Evolutionary conservation across 1,284 basidiomycete species (phyloP).

Genomic region (Microbotryum violaceum): DNA sequence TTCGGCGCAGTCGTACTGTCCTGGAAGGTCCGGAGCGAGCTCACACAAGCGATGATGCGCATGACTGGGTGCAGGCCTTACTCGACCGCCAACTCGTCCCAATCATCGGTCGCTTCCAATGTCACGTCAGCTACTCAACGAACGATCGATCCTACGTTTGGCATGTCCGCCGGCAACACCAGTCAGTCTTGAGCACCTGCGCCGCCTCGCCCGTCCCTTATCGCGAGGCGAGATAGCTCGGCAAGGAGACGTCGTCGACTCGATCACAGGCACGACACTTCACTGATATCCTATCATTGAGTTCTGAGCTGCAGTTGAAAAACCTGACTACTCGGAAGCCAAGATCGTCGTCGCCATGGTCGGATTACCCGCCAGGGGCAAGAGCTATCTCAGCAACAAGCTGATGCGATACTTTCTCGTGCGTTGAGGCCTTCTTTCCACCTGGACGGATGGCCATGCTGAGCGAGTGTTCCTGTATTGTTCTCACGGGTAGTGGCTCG

Average conservation of each 20-base stretch:
- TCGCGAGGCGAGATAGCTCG: not conserved
- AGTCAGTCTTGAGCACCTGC: slow-evolving; percentile 8
- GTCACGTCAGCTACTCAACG: slow-evolving; percentile 12
- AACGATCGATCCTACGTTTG: slow-evolving; percentile 19
- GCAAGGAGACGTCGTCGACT: not conserved
- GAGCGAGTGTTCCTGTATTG: not conserved
- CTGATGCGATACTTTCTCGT: slow-evolving; percentile 72
- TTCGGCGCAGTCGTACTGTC: not conserved
- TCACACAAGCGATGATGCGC: not conserved
- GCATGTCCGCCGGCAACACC: slow-evolving; percentile 27
- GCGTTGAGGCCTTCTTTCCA: slow-evolving; percentile 22
- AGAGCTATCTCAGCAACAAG: slow-evolving; percentile 77
- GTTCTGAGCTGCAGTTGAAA: slow-evolving; percentile 56
- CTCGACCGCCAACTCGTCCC: slow-evolving; percentile 30
- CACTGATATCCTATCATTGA: not conserved
- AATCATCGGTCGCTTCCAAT: slow-evolving; percentile 10
- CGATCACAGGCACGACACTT: not conserved
- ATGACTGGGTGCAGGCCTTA: slow-evolving; percentile 21
- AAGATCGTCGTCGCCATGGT: slow-evolving; percentile 99
- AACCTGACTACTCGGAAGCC: slow-evolving; percentile 94
- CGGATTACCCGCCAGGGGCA: slow-evolving; percentile 71
- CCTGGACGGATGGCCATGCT: not conserved
- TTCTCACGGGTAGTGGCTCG: slow-evolving; percentile 67
- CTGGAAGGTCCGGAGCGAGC: not conserved
- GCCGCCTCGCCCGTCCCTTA: not conserved